phyloP scores from a whole-genome alignment of 495 filamentous ascomycete species.

The Chaetomidium leptoderma region DNA sequence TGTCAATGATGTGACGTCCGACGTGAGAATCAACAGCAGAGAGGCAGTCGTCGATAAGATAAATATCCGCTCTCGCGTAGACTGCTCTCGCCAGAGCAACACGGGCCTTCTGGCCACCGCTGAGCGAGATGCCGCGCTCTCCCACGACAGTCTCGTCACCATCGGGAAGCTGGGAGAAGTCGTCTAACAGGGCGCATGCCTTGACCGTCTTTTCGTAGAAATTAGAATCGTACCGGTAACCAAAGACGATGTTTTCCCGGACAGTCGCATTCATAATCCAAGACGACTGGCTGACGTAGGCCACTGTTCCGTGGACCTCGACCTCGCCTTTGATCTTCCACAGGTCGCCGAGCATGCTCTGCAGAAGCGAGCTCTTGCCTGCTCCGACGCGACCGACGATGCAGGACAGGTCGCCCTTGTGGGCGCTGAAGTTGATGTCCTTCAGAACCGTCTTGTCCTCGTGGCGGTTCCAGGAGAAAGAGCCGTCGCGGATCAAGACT shows the following conservation, averaged over 20 bases:
- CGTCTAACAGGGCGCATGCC: conserved; percentile 86
- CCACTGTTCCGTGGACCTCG: conserved; percentile 69
- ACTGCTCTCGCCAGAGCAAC: conserved; percentile 94
- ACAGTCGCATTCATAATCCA: conserved; percentile 99
- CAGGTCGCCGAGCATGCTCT: conserved; percentile 81
- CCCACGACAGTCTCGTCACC: conserved; percentile 96
- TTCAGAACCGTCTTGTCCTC: conserved; percentile 49
- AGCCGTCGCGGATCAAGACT: conserved; percentile 73
- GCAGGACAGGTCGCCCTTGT: conserved; percentile 88
- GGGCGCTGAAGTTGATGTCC: conserved; percentile 79
- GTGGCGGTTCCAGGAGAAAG: conserved; percentile 92
- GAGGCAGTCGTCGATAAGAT: conserved; percentile 87
- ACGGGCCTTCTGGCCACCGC: conserved; percentile 93
- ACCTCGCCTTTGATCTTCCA: conserved; percentile 89
- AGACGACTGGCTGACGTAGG: conserved; percentile 85
- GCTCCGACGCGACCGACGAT: conserved; percentile 92
- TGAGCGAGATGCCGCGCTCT: conserved; percentile 94
- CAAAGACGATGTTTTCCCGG: conserved; percentile 95
- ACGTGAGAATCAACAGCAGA: conserved; percentile 98
- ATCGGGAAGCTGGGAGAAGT: conserved; percentile 89
- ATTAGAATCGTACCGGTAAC: conserved; percentile 85
- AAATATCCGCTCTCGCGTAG: conserved; percentile 95
- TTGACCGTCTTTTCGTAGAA: conserved; percentile 95
- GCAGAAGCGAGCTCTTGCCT: conserved; percentile 89
- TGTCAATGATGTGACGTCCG: conserved; percentile 87